A percentile compares a stretch with the other conserved stretches of the same genome.
phyloP scores from a whole-genome alignment of 768 basidiomycete genomes.

The Brasilioporus rufonigricans region DNA sequence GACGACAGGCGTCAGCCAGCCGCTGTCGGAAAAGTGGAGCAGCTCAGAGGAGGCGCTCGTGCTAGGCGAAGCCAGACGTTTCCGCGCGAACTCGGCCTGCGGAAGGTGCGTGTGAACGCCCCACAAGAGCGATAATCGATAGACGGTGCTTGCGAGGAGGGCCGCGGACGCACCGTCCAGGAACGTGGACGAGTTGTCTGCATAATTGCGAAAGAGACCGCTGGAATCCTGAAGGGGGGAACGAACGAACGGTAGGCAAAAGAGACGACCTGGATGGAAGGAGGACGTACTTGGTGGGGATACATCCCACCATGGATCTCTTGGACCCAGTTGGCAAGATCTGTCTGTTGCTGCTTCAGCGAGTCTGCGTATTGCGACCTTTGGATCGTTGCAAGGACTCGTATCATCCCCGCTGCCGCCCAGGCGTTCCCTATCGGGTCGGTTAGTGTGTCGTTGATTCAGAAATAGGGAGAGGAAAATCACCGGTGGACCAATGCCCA shows the following conservation, averaged over 20 bases:
- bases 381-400: slow-evolving; percentile 74
- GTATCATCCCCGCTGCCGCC: slow-evolving; percentile 86
- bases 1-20: slow-evolving; percentile 75
- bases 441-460: neutral
- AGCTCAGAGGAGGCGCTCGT: slow-evolving; percentile 21
- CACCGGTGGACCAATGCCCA: slow-evolving; percentile 82
- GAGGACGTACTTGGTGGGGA: slow-evolving; percentile 46
- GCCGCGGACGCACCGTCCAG: slow-evolving; percentile 72
- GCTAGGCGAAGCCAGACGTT: slow-evolving; percentile 29
- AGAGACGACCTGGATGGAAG: neutral
- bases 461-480: neutral
- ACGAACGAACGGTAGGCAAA: neutral
- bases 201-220: slow-evolving; percentile 66
- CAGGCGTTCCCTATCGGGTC: slow-evolving; percentile 68
- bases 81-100: slow-evolving; percentile 55
- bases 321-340: slow-evolving; percentile 61
- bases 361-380: slow-evolving; percentile 52
- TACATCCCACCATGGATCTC: slow-evolving; percentile 81
- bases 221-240: slow-evolving; percentile 1
- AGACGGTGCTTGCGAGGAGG: slow-evolving; percentile 73
- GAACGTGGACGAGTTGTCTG: slow-evolving; percentile 57
- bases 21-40: slow-evolving; percentile 51
- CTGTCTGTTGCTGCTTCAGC: slow-evolving; percentile 50
- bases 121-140: slow-evolving; percentile 60
- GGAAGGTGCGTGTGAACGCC: slow-evolving; percentile 50